Evolutionary conservation across 225 moss, liverwort and hornwort genomes (phyloP).

Genomic region (Ulota crispa): DNA sequence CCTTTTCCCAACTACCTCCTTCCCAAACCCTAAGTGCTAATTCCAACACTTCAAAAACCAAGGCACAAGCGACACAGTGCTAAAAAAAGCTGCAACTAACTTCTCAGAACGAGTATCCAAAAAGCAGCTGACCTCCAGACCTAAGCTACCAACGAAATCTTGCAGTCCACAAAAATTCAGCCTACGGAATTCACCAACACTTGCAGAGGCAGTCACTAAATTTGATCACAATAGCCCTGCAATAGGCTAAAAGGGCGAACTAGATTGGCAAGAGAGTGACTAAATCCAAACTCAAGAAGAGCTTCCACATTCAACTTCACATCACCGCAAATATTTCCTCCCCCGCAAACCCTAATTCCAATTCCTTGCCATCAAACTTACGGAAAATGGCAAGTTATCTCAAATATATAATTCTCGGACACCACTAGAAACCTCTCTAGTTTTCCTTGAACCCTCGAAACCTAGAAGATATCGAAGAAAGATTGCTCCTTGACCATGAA

Average conservation of each 20-base stretch:
- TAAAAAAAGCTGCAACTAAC: background rate
- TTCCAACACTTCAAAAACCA: background rate
- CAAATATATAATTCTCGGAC: background rate
- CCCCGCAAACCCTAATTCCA: constrained; percentile 20
- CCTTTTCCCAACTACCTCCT: background rate
- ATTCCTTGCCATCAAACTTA: background rate
- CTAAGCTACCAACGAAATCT: background rate
- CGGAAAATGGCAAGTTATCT: background rate
- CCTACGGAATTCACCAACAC: background rate
- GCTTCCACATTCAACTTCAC: background rate
- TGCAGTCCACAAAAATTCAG: constrained; percentile 7
- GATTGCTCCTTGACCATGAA: background rate
- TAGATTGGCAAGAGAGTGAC: background rate
- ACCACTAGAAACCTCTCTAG: background rate
- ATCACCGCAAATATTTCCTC: constrained; percentile 2
- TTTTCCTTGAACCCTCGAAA: background rate
- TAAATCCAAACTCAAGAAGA: background rate
- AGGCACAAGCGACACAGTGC: background rate
- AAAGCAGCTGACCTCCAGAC: background rate
- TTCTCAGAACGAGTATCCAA: background rate
- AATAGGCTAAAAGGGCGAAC: background rate
- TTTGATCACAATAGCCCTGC: background rate
- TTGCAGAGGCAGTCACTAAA: background rate
- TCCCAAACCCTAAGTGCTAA: constrained; percentile 19
- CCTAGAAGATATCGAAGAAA: background rate